Evolutionary conservation across 208 protist genomes (phyloP).

Genomic region (Acanthamoeba triangularis): DNA sequence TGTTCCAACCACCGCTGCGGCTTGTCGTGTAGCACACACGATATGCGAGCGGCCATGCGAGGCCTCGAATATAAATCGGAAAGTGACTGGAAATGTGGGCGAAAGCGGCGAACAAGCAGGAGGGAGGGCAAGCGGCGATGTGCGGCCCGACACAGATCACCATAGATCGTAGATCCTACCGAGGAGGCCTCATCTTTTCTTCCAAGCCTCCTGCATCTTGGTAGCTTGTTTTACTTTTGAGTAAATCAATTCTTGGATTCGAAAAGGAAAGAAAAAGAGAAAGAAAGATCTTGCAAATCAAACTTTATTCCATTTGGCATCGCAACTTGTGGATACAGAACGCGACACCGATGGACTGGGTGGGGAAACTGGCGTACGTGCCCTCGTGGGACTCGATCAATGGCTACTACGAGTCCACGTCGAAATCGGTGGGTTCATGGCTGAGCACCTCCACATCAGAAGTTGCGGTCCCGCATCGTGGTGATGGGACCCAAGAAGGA

Average conservation of each 20-base stretch:
- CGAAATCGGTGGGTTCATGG: slow-evolving; percentile 1
- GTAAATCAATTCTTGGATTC: not conserved
- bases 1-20: no score
- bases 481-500: not conserved
- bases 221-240: not conserved
- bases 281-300: not conserved
- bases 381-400: slow-evolving; percentile 10
- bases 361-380: not conserved
- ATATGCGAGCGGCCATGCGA: no score
- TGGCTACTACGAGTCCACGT: not conserved
- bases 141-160: no score
- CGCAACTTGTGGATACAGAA: not conserved
- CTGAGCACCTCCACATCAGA: not conserved
- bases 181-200: no score
- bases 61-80: not conserved
- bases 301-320: not conserved
- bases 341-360: not conserved
- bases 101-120: not conserved
- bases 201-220: not conserved
- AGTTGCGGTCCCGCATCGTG: not conserved
- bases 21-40: not conserved
- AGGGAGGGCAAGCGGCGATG: no score
- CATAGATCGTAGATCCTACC: not conserved
- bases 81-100: not conserved
- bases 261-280: not conserved